Base-by-base conservation (phyloP, 2,329 filamentous ascomycete species). In the Penicillium fuscoglaucum region DNA sequence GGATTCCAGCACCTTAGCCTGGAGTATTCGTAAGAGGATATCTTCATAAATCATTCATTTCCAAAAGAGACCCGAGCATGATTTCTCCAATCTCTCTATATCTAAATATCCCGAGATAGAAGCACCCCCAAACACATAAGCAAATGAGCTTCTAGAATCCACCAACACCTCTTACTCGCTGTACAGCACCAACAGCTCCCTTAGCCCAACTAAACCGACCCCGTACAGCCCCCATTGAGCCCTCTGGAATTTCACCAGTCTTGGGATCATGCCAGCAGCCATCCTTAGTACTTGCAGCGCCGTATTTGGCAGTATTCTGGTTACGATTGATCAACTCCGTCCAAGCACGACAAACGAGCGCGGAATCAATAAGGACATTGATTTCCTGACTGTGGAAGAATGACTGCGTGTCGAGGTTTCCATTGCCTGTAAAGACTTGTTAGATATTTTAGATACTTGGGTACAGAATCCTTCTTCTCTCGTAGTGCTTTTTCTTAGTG, bases 311-410 rank as follows among this genome's bases (percentile, higher is more conserved):
- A 0, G 88, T 90, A 64, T 90, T 90, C 69, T 90, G 87, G 67
- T 90, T 90, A 26, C 84, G 78, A 29, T 83, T 75, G 17, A 90
- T 79, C 0, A 76, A 84, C 17, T 86, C 83, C 21, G 84, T 79
- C 88, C 88, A 91, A 35, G 78, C 79, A 31, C 69, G 70, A 65
- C 89, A 91, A 0, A 92, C 76, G 1, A 79, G 71, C 0, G 72
- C 66, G 21, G 83, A 87, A 61, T 93, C 90, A 6, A 92, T 75
- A 82, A 93, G 85, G 26, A 93, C 73, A 64, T 93, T 93, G 55
- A 90, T 82, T 72, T 93, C 90, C 71, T 92, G 89, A 55, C 83
- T 87, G 68, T 93, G 90, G 64, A 83, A 92, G 86, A 89, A 93
- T 21, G 83, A 86, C 73, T 93, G 90, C 1, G 90, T 92, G 66